Base-by-base conservation (phyloP, 2,329 filamentous ascomycete genomes). In the Colletotrichum lentis region DNA sequence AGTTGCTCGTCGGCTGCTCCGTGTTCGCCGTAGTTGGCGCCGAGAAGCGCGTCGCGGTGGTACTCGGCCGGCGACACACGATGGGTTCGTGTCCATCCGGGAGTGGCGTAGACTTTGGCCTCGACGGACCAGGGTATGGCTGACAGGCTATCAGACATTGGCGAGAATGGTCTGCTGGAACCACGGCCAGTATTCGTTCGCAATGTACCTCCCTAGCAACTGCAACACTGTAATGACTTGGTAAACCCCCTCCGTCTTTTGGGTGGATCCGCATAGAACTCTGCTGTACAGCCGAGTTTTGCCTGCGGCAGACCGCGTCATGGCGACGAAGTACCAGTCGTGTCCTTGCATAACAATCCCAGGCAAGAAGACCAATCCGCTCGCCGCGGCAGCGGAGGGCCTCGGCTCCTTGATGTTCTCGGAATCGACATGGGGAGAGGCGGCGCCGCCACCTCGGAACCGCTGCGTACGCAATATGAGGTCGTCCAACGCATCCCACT, bases 291-390 rank as follows among this genome's bases (percentile, higher is more conserved):
- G n/a, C 22, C 47, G 61, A 37, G 31, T 39, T 12, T 22, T 22
- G 50, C 50, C 50, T 3, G 31, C 63, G 59, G 64, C 65, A 60
- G 49, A 49, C 59, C 55, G 67, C 41, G 69, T 69, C 2, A 67
- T 68, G 0, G 71, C 64, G 20, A 73, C 64, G 20, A 72, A 73
- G 20, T 71, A 58, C 72, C 70, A 72, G 24, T 67, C 66, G 50
- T 72, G 70, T 5, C 72, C 71, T 49, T 72, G 62, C 4, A 73
- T 59, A 12, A 71, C 66, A 22, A 73, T 58, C 11, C 71, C 71
- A 1, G 69, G 64, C 12, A 73, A 67, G 58, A 72, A 73, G 6
- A 44, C 47, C 2, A 61, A 20, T 7, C 58, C 49, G 5, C 49
- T 8, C 5, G 49, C 47, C 3, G 49, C 59, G 10, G 49, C 59